phyloP scores from a whole-genome alignment of 805 yeast species.

The Vanderwaltozyma tropicalis region DNA sequence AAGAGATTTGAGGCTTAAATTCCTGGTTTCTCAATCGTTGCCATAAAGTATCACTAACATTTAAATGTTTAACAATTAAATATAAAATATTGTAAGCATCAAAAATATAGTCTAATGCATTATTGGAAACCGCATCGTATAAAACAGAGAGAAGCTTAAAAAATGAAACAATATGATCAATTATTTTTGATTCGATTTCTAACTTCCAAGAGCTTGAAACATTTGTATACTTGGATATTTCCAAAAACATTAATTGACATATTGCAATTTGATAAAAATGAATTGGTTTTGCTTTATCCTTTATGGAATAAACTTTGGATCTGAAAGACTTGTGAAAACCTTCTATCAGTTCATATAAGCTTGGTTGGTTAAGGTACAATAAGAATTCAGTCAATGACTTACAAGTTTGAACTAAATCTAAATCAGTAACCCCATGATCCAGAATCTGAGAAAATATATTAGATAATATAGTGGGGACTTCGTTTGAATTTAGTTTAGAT shows the following conservation, averaged over 20 bases:
- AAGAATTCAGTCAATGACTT: conserved; percentile 14
- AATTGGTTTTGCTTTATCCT: conserved; percentile 22
- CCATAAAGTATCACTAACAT: conserved; percentile 14
- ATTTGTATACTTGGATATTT: conserved; percentile 16
- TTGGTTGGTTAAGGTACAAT: conserved; percentile 11
- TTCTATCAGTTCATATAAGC: conserved; percentile 11
- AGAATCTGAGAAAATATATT: conserved; percentile 16
- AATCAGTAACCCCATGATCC: conserved; percentile 18
- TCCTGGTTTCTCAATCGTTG: conserved; percentile 5
- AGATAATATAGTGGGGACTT: conserved; percentile 3
- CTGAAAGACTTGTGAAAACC: conserved; percentile 22
- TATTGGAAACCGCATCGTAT: conserved; percentile 2
- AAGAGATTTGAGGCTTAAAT: conserved; percentile 12
- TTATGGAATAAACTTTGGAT: conserved; percentile 13
- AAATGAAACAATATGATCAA: conserved; percentile 20
- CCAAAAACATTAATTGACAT: conserved; percentile 22
- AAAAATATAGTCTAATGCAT: conserved; percentile 5
- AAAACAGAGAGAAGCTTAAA: conserved; percentile 19
- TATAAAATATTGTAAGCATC: conserved; percentile 16
- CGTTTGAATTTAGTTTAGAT: conserved; percentile 12
- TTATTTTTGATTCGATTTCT: conserved; percentile 13
- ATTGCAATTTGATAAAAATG: conserved; percentile 24
- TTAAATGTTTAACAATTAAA: conserved; percentile 6
- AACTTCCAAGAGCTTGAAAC: conserved; percentile 6
- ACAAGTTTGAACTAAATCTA: conserved; percentile 14